Evolutionary conservation across 768 basidiomycete genomes (phyloP), one percentile per base, ranked within the genome.

Genomic region (Boletus reticulatus): DNA sequence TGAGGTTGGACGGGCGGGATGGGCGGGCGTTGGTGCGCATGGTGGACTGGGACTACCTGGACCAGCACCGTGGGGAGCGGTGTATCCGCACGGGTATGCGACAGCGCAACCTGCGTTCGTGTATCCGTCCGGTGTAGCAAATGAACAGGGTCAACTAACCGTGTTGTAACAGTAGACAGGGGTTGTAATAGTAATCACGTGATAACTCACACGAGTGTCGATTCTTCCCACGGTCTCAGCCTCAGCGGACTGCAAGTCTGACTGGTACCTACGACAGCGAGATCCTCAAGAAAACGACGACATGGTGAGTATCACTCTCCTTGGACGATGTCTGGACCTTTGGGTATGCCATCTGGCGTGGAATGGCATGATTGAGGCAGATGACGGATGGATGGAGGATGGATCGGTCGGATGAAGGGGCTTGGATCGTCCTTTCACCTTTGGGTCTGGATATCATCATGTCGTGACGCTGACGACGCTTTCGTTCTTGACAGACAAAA

Each of bases 401-500:
- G 66, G 64, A 68, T 67, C 60, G 54, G 58, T 47, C 56, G 72
- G 78, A 78, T 80, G 75, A 71, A 5, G 38, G 24, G 13, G 37
- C 16, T 20, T 9, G 37, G 12, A 37, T 31, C 14, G 17, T 43
- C 32, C n/a, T 34, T 8, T 27, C 9, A 1, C 20, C 32, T 51
- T 43, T 4, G 10, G 10, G 19, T 13, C 42, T 36, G 29, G n/a
- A 31, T 43, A 5, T 37, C 6, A 13, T 8, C 8, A 22, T 14
- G 37, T 43, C 19, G n/a, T 39, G 20, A 49, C 29, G 45, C 62
- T 64, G 62, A 70, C 71, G 64, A 55, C 58, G 47, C 31, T n/a
- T 17, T 39, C 62, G 38, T 53, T 50, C 61, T 41, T 64, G 54
- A 58, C 76, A 90, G 91, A 92, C 89, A 76, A 92, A 93, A 90